Conservation (phyloP, 768 basidiomycete species). For the Sistotremastrum niveocremeum region DNA sequence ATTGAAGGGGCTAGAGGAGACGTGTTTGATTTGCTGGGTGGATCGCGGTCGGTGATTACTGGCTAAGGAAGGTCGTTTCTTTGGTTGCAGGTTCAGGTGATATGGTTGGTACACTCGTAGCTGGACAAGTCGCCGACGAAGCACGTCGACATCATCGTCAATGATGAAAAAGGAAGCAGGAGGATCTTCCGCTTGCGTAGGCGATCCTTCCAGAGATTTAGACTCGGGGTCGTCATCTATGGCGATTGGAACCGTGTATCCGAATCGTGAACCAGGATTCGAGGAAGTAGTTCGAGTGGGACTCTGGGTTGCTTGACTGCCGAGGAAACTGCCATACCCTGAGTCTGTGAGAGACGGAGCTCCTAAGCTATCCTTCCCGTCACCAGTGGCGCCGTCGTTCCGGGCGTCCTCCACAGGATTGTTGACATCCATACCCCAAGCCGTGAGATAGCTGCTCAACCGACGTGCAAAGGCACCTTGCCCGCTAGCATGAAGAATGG, state of each 20-base stretch:
- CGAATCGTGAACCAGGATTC: neutral
- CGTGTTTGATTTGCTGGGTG: constrained; percentile 52
- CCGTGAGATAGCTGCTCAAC: constrained; percentile 81
- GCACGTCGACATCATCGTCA: constrained; percentile 77
- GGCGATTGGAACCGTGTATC: neutral
- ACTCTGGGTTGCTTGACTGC: neutral
- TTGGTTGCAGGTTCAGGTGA: constrained; percentile 22
- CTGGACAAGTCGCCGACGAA: constrained; percentile 61
- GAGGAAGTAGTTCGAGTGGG: constrained; percentile 1
- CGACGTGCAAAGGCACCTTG: constrained; percentile 84
- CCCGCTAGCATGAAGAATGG: constrained; percentile 74
- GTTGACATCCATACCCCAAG: constrained; percentile 91
- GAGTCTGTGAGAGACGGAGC: neutral
- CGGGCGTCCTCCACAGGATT: constrained; percentile 31
- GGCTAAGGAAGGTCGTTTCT: constrained; percentile 58
- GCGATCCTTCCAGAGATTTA: constrained; percentile 2
- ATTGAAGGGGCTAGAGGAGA: constrained; percentile 18
- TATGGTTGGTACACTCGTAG: constrained; percentile 44
- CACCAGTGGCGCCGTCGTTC: constrained; percentile 11
- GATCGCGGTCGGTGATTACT: constrained; percentile 64
- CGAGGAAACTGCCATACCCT: neutral
- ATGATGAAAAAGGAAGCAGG: constrained; percentile 67
- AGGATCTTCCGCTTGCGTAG: constrained; percentile 12
- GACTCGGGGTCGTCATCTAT: constrained; percentile 1
- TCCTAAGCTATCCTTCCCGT: constrained; percentile 3